These are phyloP conservation scores for Rhododendron mucronatum DNA, from an alignment of 148 eudicot species.

Conservation along the genomic window DNA sequence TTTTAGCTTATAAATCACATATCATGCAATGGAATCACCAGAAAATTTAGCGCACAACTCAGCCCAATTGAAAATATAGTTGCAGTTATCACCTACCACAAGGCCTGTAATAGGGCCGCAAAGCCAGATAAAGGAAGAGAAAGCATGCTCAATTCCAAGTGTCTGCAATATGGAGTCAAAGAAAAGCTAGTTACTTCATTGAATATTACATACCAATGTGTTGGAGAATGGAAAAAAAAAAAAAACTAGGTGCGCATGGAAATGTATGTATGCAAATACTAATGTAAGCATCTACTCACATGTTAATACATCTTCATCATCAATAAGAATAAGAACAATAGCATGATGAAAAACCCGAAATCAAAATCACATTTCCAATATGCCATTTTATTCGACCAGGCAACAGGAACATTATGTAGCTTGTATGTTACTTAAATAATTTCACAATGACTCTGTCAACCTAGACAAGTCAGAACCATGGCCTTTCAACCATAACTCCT, in stretches of 20 bases:
- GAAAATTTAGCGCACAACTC: neutral
- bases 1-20: neutral
- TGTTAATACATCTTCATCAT: neutral
- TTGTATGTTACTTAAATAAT: neutral
- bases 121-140: slow-evolving; percentile 97
- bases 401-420: neutral
- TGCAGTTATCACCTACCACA: slow-evolving; percentile 62
- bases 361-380: neutral
- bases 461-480: neutral
- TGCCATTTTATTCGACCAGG: neutral
- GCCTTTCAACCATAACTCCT: neutral
- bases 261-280: neutral
- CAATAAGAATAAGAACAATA: neutral
- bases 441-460: neutral
- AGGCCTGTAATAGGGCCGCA: slow-evolving; percentile 99
- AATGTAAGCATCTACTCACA: neutral
- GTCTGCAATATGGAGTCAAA: slow-evolving; percentile 57
- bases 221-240: neutral
- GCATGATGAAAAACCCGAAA: neutral
- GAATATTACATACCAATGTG: neutral
- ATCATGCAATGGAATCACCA: neutral
- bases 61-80: neutral
- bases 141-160: slow-evolving; percentile 90
- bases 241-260: neutral
- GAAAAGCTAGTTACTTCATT: slow-evolving; percentile 13